Evolutionary conservation across 257 asterid genomes (phyloP).

Genomic region (Solanum chaucha): DNA sequence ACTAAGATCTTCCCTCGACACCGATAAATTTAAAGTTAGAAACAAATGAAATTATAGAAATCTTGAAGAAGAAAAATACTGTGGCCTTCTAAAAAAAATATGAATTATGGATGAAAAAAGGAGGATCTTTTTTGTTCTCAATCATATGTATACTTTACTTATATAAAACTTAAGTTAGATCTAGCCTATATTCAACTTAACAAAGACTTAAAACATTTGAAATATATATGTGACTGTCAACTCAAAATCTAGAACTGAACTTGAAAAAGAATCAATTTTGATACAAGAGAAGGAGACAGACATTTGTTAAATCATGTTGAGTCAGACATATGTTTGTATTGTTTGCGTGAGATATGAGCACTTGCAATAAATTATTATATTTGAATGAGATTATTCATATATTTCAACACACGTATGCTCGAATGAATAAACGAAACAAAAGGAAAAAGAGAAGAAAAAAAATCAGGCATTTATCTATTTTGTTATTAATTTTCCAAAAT

Average conservation of each 20-base stretch:
- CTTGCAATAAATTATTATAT: not conserved
- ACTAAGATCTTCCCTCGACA: not conserved
- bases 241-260: not conserved
- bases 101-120: not conserved
- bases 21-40: not conserved
- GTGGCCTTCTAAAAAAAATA: not conserved
- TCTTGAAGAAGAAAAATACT: not conserved
- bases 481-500: not conserved
- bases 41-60: not conserved
- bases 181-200: not conserved
- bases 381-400: not conserved
- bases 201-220: not conserved
- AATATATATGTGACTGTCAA: not conserved
- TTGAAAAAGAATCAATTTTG: not conserved
- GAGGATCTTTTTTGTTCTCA: not conserved
- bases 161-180: not conserved
- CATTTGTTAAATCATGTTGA: not conserved
- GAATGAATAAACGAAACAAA: not conserved
- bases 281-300: not conserved
- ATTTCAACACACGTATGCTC: not conserved
- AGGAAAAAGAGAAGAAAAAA: not conserved
- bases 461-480: not conserved
- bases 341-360: not conserved
- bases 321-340: not conserved
- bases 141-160: not conserved